These are phyloP conservation scores for Alternaria ethzedia DNA, from an alignment of 2,329 filamentous ascomycete genomes.

Conservation along the genomic window DNA sequence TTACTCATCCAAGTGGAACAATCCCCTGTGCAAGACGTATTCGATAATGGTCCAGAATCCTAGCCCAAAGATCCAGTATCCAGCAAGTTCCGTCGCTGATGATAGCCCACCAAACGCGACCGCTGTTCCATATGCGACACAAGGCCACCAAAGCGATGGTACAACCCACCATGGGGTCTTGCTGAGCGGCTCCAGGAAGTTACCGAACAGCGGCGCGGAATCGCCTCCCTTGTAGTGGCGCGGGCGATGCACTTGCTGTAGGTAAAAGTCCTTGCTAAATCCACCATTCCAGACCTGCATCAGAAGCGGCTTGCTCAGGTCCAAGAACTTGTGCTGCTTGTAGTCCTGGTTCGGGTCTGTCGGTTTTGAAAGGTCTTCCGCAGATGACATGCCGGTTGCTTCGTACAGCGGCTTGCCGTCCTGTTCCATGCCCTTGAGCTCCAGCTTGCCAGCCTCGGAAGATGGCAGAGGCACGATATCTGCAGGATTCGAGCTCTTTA, in stretches of 20 bases:
- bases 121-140: slow-evolving; percentile 73
- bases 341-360: slow-evolving; percentile 80
- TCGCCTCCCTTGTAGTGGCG: slow-evolving; percentile 93
- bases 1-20: slow-evolving; percentile 94
- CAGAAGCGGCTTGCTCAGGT: slow-evolving; percentile 83
- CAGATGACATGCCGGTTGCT: slow-evolving; percentile 84
- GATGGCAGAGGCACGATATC: slow-evolving; percentile 62
- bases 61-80: slow-evolving; percentile 74
- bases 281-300: slow-evolving; percentile 86
- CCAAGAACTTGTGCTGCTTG: slow-evolving; percentile 91
- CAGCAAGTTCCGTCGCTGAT: slow-evolving; percentile 53
- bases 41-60: slow-evolving; percentile 89
- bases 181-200: slow-evolving; percentile 96
- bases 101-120: slow-evolving; percentile 66
- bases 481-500: slow-evolving; percentile 55
- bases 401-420: slow-evolving; percentile 60
- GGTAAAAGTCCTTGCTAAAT: slow-evolving; percentile 94
- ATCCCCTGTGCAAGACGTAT: slow-evolving; percentile 84
- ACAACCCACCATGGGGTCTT: slow-evolving; percentile 95
- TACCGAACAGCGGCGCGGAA: slow-evolving; percentile 93
- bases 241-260: slow-evolving; percentile 93
- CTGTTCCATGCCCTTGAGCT: slow-evolving; percentile 56
- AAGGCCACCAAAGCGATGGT: slow-evolving; percentile 84
- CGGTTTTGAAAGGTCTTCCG: slow-evolving; percentile 83
- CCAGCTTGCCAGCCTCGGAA: slow-evolving; percentile 55